Evolutionary conservation across 2,329 filamentous ascomycete species (phyloP).

Genomic region (Grosmannia serpens): DNA sequence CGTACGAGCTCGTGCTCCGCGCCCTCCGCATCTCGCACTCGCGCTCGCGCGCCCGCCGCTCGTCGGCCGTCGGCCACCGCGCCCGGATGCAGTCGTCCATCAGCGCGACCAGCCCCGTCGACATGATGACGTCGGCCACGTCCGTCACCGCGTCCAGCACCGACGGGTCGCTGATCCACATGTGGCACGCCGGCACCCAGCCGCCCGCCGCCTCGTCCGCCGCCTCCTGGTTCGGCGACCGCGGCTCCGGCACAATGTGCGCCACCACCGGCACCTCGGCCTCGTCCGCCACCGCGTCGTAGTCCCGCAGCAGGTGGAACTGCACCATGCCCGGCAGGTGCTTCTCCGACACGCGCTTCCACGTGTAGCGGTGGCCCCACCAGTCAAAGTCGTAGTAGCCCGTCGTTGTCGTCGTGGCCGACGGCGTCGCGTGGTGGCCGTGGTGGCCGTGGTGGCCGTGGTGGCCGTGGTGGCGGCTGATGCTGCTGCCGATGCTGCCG

Average conservation of each 20-base stretch:
- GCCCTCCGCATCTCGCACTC: neutral
- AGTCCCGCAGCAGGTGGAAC: slow-evolving; percentile 67
- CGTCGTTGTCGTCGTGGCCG: neutral
- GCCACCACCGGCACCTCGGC: slow-evolving; percentile 36
- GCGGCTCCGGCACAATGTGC: slow-evolving; percentile 71
- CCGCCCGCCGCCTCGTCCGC: slow-evolving; percentile 69
- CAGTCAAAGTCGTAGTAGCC: slow-evolving; percentile 76
- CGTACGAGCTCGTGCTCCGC: neutral
- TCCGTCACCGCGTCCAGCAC: slow-evolving; percentile 63
- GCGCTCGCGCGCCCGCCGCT: slow-evolving; percentile 5
- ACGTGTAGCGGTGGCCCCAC: slow-evolving; percentile 78
- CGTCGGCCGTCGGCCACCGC: slow-evolving; percentile 41
- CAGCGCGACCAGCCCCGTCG: slow-evolving; percentile 79
- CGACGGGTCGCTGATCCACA: slow-evolving; percentile 73
- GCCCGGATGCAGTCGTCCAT: slow-evolving; percentile 86
- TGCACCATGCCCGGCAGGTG: slow-evolving; percentile 54
- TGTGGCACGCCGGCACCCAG: slow-evolving; percentile 81
- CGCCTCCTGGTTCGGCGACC: slow-evolving; percentile 57
- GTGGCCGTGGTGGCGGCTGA: no score
- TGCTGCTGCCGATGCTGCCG: neutral
- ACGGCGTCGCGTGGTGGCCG: neutral
- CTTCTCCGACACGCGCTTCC: slow-evolving; percentile 64
- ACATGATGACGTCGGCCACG: slow-evolving; percentile 78
- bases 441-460: neutral
- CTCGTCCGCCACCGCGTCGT: slow-evolving; percentile 19